Conservation (phyloP, 257 asterid genomes). For the Rhazya stricta region DNA sequence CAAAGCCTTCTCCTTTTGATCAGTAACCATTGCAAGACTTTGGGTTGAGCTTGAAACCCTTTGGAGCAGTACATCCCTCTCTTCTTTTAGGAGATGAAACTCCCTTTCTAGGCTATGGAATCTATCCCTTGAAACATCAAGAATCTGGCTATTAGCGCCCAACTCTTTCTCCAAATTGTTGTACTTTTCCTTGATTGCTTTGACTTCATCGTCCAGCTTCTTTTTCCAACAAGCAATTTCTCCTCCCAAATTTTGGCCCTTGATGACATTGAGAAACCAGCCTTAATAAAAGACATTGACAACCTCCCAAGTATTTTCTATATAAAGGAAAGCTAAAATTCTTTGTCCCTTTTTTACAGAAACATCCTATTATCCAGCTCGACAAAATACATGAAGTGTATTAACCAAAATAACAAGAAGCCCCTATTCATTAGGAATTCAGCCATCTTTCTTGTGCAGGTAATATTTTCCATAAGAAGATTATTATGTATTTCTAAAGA, state of each 20-base stretch:
- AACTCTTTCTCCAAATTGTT: conserved; percentile 54
- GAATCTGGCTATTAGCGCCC: conserved; percentile 39
- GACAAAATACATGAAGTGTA: neutral
- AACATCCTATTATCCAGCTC: neutral
- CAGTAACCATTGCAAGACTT: conserved; percentile 41
- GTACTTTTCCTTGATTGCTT: conserved; percentile 43
- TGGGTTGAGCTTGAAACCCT: conserved; percentile 42
- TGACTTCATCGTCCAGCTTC: conserved; percentile 50
- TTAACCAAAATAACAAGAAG: neutral
- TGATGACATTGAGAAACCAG: conserved; percentile 37
- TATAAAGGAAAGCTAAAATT: neutral
- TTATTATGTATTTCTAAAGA: conserved; percentile 7
- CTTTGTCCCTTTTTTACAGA: neutral
- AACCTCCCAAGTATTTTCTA: neutral
- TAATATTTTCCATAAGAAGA: neutral
- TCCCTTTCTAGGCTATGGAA: conserved; percentile 65
- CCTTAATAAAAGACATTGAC: conserved; percentile 1
- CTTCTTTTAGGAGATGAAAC: conserved; percentile 50
- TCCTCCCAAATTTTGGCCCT: conserved; percentile 66
- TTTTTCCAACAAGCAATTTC: conserved; percentile 80
- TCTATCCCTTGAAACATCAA: conserved; percentile 49
- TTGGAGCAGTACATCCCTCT: conserved; percentile 40
- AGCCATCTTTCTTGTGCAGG: neutral
- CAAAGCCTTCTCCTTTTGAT: conserved; percentile 55
- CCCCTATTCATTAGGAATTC: neutral